Evolutionary conservation across 495 filamentous ascomycete species (phyloP), one percentile per base, ranked within the genome.

Genomic region (Aspergillus carlsbadensis): DNA sequence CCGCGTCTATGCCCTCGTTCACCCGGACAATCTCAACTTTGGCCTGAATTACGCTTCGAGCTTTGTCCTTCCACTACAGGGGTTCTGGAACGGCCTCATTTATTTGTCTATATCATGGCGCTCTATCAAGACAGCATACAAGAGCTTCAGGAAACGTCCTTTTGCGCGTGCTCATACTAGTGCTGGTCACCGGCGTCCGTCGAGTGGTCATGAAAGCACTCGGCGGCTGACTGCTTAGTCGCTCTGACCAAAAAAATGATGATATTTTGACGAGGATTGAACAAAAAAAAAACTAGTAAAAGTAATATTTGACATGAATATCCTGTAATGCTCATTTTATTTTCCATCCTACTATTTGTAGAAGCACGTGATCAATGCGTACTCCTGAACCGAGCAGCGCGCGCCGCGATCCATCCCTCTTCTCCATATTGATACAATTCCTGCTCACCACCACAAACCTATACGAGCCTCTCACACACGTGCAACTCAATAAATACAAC

Each of bases 71-170:
- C 91, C 91, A 0, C 75, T 92, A 0, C 91, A 95, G 64, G 91
- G 91, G 2, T 92, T 94, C 62, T 93, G 90, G 87, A 96, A 95
- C 62, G 83, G 84, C 17, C 65, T 90, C 49, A 90, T 96, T 52
- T 96, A 95, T 70, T 67, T 84, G 11, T 84, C 83, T 17, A 90
- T 89, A 3, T 81, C 78, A 5, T 75, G 71, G 65, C 69, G 69
- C 0, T 69, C 67, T 1, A 68, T 72, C 13, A 70, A 65, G 42
- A 51, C 51, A 6, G 57, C 65, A 15, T 65, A 60, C 57, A 15
- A 34, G 15, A 50, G 60, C 35, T 46, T 65, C 6, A 40, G 45
- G 35, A 29, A 34, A 8, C n/a, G 46, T 17, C n/a, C 7, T 18
- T 53, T 33, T 21, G 17, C 21, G 15, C 15, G 29, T 34, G 36